Conservation (phyloP, 257 asterid genomes). For the Coffea eugenioides region DNA sequence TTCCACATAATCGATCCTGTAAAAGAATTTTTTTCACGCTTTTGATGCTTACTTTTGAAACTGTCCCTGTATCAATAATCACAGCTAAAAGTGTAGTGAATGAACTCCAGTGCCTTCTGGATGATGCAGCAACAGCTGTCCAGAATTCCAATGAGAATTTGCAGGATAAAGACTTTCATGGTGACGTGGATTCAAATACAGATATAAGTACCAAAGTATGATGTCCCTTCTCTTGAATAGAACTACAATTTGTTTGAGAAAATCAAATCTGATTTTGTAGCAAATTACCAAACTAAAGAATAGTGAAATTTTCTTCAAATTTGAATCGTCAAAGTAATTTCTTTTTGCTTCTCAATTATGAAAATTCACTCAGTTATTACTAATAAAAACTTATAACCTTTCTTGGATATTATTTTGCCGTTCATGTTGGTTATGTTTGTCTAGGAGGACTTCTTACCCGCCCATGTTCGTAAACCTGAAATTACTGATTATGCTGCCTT, state of each 20-base stretch:
- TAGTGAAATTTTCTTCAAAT: not conserved
- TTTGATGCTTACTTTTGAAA: not conserved
- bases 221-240: not conserved
- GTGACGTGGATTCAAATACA: slow-evolving; percentile 22
- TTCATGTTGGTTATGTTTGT: not conserved
- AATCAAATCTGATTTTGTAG: not conserved
- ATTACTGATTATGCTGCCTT: slow-evolving; percentile 48
- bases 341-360: not conserved
- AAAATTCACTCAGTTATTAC: not conserved
- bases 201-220: slow-evolving; percentile 32
- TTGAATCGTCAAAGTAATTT: not conserved
- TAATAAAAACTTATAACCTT: not conserved
- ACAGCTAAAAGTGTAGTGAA: slow-evolving; percentile 50
- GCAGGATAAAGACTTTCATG: slow-evolving; percentile 32
- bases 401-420: not conserved
- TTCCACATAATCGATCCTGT: not conserved
- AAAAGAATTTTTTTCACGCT: not conserved
- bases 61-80: slow-evolving; percentile 8
- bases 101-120: slow-evolving; percentile 59
- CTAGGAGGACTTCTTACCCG: slow-evolving; percentile 33
- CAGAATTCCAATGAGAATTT: slow-evolving; percentile 31
- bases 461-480: slow-evolving; percentile 38
- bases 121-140: slow-evolving; percentile 40
- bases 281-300: not conserved
- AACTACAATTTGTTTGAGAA: not conserved